Conservation (phyloP, 1,139 yeast species). For the Magnusiomyces magnusii region DNA sequence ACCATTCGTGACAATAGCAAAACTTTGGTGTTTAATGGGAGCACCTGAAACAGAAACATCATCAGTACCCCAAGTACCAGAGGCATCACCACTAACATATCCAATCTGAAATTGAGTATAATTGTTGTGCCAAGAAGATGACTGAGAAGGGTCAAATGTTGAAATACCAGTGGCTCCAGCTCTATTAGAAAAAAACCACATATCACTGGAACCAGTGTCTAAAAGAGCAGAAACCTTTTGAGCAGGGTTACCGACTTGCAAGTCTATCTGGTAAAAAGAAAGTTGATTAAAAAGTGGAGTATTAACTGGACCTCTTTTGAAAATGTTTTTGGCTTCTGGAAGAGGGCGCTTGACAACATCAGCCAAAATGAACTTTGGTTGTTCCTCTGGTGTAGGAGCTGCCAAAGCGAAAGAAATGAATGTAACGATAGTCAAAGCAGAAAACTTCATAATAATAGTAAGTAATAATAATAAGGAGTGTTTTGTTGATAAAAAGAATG, state of each 20-base stretch:
- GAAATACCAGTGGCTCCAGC: conserved; percentile 13
- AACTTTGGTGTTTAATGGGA: conserved; percentile 17
- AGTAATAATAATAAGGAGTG: background rate
- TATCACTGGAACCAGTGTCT: conserved; percentile 39
- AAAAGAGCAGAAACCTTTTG: conserved; percentile 31
- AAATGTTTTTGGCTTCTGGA: background rate
- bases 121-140: conserved; percentile 17
- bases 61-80: conserved; percentile 22
- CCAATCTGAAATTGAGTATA: conserved; percentile 16
- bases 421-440: background rate
- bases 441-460: conserved; percentile 6
- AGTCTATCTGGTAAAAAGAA: conserved; percentile 32
- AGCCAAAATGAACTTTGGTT: conserved; percentile 10
- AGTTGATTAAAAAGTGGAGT: conserved; percentile 14
- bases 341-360: conserved; percentile 8
- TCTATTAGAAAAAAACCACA: conserved; percentile 34
- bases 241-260: conserved; percentile 34
- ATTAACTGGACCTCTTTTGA: conserved; percentile 6
- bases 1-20: conserved; percentile 24
- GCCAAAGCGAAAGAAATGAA: conserved; percentile 1
- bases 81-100: conserved; percentile 19
- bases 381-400: background rate
- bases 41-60: conserved; percentile 17
- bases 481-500: background rate
- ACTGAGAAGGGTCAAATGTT: conserved; percentile 32